These are phyloP conservation scores for Amanita exitialis DNA, from an alignment of 768 basidiomycete genomes.

Conservation along the genomic window DNA sequence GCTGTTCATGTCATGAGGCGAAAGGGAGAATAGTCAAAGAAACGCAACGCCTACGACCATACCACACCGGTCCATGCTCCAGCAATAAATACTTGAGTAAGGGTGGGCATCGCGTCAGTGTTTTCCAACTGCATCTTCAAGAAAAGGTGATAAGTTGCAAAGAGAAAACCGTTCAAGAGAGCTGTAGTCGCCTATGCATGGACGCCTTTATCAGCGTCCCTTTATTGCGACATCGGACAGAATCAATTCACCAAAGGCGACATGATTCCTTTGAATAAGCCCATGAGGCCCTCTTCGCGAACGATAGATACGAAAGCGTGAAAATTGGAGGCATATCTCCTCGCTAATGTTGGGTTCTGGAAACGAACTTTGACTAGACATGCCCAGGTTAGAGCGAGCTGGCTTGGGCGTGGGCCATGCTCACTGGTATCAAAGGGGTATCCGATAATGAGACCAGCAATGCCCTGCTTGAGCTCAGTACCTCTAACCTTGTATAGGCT, in stretches of 20 bases:
- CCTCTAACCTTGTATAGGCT: not conserved
- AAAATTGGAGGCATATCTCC: conserved; percentile 52
- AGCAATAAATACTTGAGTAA: conserved; percentile 66
- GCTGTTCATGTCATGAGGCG: conserved; percentile 22
- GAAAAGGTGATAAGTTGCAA: conserved; percentile 75
- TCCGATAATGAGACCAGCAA: conserved; percentile 57
- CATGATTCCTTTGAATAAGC: conserved; percentile 67
- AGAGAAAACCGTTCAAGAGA: conserved; percentile 78
- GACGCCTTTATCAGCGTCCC: too few relatives aligned
- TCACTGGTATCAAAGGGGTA: conserved; percentile 66
- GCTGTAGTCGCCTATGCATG: conserved; percentile 63
- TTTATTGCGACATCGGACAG: too few relatives aligned
- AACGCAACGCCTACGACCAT: conserved; percentile 51
- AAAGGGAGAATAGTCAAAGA: not conserved
- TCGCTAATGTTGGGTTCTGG: conserved; percentile 51
- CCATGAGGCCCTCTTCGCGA: conserved; percentile 55
- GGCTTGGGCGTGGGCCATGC: not conserved
- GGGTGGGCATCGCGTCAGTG: conserved; percentile 40
- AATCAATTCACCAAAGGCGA: conserved; percentile 61
- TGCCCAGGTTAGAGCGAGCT: not conserved
- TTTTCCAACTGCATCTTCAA: conserved; percentile 53
- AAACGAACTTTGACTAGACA: conserved; percentile 69
- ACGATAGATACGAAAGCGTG: conserved; percentile 60
- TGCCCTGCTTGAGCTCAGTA: conserved; percentile 30
- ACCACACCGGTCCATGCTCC: conserved; percentile 75